Evolutionary conservation across 1,284 basidiomycete genomes (phyloP).

Genomic region (Rhodotorula sp.): DNA sequence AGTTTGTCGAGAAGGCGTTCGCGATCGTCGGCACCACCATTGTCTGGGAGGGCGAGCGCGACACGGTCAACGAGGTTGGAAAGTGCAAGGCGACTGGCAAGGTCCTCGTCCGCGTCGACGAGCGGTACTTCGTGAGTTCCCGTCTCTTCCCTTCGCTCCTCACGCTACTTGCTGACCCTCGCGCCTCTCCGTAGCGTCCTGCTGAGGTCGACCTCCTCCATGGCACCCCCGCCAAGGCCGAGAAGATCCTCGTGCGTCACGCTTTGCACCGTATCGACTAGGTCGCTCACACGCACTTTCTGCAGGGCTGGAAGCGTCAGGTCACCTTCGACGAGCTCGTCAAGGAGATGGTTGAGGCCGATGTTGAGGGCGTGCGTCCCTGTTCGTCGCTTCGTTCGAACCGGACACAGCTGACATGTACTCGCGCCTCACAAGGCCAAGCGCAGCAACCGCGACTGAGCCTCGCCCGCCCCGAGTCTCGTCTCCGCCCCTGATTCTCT

Average conservation of each 20-base stretch:
- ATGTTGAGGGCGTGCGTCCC: conserved; percentile 53
- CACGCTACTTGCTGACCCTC: background rate
- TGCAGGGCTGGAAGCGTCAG: conserved; percentile 70
- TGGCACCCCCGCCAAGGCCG: conserved; percentile 80
- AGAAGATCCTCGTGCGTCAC: conserved; percentile 60
- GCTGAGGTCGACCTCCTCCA: conserved; percentile 88
- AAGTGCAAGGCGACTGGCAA: conserved; percentile 65
- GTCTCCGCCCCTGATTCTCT: background rate
- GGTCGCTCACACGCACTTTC: background rate
- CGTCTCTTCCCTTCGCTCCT: background rate
- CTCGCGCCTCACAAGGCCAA: conserved; percentile 29
- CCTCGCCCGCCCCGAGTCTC: background rate
- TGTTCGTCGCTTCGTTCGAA: too few relatives aligned
- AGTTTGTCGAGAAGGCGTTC: conserved; percentile 84
- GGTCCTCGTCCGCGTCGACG: conserved; percentile 73
- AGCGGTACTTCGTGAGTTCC: conserved; percentile 70
- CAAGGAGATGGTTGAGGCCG: conserved; percentile 80
- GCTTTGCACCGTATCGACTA: too few relatives aligned
- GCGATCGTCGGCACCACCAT: conserved; percentile 61
- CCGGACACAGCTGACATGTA: background rate
- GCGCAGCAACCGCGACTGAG: conserved; percentile 35
- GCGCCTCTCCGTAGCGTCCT: conserved; percentile 48
- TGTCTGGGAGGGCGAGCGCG: conserved; percentile 71
- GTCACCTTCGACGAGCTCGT: conserved; percentile 77
- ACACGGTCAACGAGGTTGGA: conserved; percentile 66